phyloP scores from a whole-genome alignment of 805 yeast genomes.

The Millerago galiae region DNA sequence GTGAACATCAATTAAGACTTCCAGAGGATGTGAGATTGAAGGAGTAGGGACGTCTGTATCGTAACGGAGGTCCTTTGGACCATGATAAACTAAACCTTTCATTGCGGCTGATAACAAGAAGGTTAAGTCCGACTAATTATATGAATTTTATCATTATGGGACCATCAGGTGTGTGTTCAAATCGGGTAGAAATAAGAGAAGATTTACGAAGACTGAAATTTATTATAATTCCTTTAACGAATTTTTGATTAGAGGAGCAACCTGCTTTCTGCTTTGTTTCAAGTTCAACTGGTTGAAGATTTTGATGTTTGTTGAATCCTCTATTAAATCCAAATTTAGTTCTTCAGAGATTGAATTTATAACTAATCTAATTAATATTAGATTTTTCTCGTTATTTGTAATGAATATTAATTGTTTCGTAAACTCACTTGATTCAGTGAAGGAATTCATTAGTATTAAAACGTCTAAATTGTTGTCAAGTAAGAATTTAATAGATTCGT shows the following conservation, averaged over 20 bases:
- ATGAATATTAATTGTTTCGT: no score
- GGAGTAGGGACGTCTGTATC: constrained; percentile 32
- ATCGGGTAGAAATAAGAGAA: no score
- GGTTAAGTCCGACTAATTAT: neutral
- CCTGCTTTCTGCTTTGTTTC: constrained; percentile 6
- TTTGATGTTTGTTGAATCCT: no score
- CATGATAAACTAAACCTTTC: constrained; percentile 46
- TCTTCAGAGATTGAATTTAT: no score
- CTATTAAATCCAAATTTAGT: no score
- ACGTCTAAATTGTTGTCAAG: no score
- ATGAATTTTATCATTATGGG: neutral
- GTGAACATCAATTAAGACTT: constrained; percentile 37
- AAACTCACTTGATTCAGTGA: no score
- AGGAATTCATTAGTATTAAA: no score
- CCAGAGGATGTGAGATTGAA: constrained; percentile 28
- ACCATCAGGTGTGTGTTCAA: neutral
- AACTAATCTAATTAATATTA: no score
- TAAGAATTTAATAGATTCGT: no score
- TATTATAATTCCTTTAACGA: neutral
- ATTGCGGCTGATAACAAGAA: constrained; percentile 19
- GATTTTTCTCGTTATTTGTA: no score
- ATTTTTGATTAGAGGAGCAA: constrained; percentile 6
- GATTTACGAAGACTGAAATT: no score
- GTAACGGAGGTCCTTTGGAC: constrained; percentile 38
- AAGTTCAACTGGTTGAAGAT: constrained; percentile 1